phyloP scores from a whole-genome alignment of 129 eudicot genomes.

The Cynara cardunculus region DNA sequence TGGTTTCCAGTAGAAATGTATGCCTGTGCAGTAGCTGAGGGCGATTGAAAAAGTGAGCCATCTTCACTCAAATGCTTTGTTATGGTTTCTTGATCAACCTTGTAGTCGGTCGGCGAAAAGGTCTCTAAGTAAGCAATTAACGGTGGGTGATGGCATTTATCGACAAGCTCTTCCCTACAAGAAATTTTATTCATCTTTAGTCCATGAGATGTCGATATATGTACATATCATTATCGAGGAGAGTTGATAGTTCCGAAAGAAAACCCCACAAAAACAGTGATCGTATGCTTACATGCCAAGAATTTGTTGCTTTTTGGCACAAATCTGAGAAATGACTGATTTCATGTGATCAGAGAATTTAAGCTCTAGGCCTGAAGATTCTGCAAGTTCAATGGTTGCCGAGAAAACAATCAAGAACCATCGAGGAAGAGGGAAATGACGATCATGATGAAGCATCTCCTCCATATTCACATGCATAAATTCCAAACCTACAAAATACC shows the following conservation, averaged over 20 bases:
- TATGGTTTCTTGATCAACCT: constrained; percentile 22
- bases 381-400: constrained; percentile 42
- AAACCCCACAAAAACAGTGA: neutral
- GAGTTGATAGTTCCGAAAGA: neutral
- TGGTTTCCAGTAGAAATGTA: constrained; percentile 21
- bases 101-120: constrained; percentile 15
- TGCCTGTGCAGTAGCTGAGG: constrained; percentile 55
- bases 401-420: constrained; percentile 51
- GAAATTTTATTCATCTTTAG: neutral
- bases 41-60: constrained; percentile 58
- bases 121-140: constrained; percentile 40
- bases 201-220: neutral
- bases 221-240: too few relatives aligned
- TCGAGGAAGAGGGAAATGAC: constrained; percentile 32
- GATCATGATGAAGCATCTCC: constrained; percentile 24
- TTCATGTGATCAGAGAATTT: constrained; percentile 20
- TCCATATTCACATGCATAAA: constrained; percentile 35
- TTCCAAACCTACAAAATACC: constrained; percentile 34
- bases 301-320: constrained; percentile 25
- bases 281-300: constrained; percentile 25
- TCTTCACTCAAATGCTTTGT: constrained; percentile 30
- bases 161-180: constrained; percentile 39
- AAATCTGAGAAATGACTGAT: constrained; percentile 19
- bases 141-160: constrained; percentile 30
- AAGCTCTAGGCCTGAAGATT: constrained; percentile 31